Percentiles rank a stretch among this genome's conserved stretches.
These are phyloP conservation scores for Cercospora sp. DNA, from an alignment of 2,329 filamentous ascomycete genomes.

Conservation along the genomic window DNA sequence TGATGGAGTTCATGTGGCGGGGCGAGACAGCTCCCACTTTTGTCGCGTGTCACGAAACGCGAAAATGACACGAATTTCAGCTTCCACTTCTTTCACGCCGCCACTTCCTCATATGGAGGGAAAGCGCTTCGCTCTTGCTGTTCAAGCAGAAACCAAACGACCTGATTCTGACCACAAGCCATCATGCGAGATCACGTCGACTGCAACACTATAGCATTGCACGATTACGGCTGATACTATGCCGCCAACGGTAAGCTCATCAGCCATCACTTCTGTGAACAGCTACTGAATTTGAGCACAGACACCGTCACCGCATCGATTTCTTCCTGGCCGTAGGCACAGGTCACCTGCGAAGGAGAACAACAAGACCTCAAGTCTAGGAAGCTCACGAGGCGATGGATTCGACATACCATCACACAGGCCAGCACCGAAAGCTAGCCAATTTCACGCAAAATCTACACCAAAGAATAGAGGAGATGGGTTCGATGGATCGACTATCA, in stretches of 20 bases:
- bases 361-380: conserved; percentile 14
- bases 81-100: background rate
- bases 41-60: background rate
- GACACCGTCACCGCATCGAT: conserved; percentile 36
- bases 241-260: conserved; percentile 15
- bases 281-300: conserved; percentile 9
- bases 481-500: background rate
- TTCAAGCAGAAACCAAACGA: background rate
- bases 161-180: background rate
- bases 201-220: background rate
- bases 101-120: background rate
- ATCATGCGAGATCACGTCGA: background rate
- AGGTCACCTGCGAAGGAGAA: conserved; percentile 21
- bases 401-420: conserved; percentile 1
- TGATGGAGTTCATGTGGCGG: background rate
- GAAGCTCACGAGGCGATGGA: conserved; percentile 9
- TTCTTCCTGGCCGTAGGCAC: conserved; percentile 26
- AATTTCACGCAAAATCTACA: background rate
- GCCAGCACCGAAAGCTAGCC: background rate
- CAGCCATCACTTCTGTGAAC: background rate
- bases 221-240: conserved; percentile 21
- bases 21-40: background rate
- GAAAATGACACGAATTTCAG: conserved; percentile 6
- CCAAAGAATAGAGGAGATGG: conserved; percentile 11
- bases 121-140: background rate